These are phyloP conservation scores for Colletotrichum simmondsii DNA, from an alignment of 2,329 filamentous ascomycete genomes.

Conservation along the genomic window DNA sequence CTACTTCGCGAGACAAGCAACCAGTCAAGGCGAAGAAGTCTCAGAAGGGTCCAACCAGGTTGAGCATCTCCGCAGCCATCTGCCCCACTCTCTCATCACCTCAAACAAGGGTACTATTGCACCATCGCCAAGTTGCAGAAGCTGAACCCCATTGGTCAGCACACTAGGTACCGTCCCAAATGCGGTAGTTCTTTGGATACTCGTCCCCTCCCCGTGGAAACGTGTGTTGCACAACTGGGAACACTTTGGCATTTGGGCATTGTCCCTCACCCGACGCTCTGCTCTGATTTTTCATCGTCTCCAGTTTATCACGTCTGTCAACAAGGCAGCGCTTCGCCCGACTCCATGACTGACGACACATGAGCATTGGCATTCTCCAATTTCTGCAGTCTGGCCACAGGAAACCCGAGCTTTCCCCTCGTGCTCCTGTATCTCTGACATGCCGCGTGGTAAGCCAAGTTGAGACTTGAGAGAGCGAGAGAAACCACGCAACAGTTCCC, in stretches of 20 bases:
- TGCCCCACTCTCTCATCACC: slow-evolving; percentile 27
- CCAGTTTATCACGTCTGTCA: slow-evolving; percentile 20
- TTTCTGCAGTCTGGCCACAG: background rate
- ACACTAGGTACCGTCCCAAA: background rate
- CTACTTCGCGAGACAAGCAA: background rate
- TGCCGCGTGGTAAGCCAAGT: background rate
- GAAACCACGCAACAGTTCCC: slow-evolving; percentile 7
- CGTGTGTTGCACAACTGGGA: slow-evolving; percentile 16
- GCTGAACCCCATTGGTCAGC: slow-evolving; percentile 30
- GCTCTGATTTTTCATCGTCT: slow-evolving; percentile 32
- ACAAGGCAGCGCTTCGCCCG: slow-evolving; percentile 23
- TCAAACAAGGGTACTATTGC: slow-evolving; percentile 35
- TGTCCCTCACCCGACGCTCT: slow-evolving; percentile 13
- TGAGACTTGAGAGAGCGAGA: background rate
- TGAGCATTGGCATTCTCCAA: slow-evolving; percentile 21
- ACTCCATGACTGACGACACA: slow-evolving; percentile 29
- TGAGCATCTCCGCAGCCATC: slow-evolving; percentile 24
- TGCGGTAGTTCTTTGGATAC: slow-evolving; percentile 28
- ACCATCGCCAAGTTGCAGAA: slow-evolving; percentile 35
- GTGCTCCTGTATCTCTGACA: background rate
- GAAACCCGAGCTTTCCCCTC: slow-evolving; percentile 18
- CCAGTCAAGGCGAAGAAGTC: background rate
- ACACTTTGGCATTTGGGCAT: background rate
- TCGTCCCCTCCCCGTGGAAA: slow-evolving; percentile 11
- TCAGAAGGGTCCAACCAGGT: slow-evolving; percentile 22